Evolutionary conservation across 768 basidiomycete genomes (phyloP).

Genomic region (Calocybe cyanea): DNA sequence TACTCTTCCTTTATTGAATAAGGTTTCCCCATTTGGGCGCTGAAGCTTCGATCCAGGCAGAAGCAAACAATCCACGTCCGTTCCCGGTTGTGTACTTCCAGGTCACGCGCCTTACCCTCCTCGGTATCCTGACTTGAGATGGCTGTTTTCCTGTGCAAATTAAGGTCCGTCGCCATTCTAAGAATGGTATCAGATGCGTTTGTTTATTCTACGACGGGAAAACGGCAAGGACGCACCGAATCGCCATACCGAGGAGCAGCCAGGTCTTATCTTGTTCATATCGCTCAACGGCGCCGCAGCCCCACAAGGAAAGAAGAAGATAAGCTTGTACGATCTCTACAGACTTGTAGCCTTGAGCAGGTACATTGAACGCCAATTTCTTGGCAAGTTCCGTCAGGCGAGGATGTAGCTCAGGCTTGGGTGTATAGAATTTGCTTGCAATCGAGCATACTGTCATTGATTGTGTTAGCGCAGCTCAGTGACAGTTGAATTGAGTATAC

Average conservation of each 20-base stretch:
- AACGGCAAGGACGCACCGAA: constrained; percentile 45
- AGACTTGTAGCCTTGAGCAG: constrained; percentile 86
- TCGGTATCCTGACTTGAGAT: constrained; percentile 59
- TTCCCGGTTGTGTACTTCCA: constrained; percentile 91
- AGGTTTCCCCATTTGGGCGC: constrained; percentile 97
- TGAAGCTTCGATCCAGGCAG: constrained; percentile 81
- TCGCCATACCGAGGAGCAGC: constrained; percentile 83
- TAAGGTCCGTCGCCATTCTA: constrained; percentile 95
- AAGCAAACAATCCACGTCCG: constrained; percentile 91
- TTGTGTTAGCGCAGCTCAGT: neutral
- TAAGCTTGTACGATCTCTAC: constrained; percentile 96
- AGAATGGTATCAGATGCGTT: constrained; percentile 1
- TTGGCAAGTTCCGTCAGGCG: constrained; percentile 79
- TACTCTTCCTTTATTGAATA: constrained; percentile 91
- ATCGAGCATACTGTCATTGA: constrained; percentile 80
- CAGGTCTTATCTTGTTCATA: constrained; percentile 97
- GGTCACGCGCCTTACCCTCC: constrained; percentile 76
- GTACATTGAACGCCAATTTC: constrained; percentile 84
- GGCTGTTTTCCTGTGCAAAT: constrained; percentile 85
- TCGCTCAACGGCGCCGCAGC: constrained; percentile 90
- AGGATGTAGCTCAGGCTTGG: constrained; percentile 77
- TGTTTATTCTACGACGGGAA: neutral
- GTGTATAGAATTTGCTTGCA: constrained; percentile 83
- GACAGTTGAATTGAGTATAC: constrained; percentile 38
- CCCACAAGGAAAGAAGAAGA: constrained; percentile 83